These are phyloP conservation scores for Haberlea rhodopensis DNA, from an alignment of 257 asterid genomes.

Conservation along the genomic window DNA sequence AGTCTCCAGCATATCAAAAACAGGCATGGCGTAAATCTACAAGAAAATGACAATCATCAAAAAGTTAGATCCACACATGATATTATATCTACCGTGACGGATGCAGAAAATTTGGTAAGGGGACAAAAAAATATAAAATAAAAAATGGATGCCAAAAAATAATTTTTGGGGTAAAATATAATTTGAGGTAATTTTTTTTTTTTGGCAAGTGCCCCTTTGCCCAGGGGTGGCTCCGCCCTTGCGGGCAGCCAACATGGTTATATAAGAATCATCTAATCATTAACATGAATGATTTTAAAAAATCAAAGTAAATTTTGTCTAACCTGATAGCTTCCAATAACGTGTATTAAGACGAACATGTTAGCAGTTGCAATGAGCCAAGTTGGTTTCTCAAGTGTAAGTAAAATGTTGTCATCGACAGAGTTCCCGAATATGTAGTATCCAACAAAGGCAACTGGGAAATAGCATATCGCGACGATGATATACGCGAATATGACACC, in stretches of 20 bases:
- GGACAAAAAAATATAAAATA: neutral
- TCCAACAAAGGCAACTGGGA: slow-evolving; percentile 57
- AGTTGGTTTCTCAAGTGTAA: slow-evolving; percentile 41
- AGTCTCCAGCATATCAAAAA: slow-evolving; percentile 61
- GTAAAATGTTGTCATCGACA: slow-evolving; percentile 53
- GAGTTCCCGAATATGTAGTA: slow-evolving; percentile 46
- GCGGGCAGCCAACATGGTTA: no score
- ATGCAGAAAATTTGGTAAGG: no score
- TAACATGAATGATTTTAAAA: no score
- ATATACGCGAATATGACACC: slow-evolving; percentile 59
- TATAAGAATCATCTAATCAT: no score
- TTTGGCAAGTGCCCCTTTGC: no score
- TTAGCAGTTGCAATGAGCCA: slow-evolving; percentile 65
- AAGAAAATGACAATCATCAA: neutral
- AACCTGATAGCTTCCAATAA: slow-evolving; percentile 72
- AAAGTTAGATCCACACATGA: neutral
- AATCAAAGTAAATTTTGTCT: neutral
- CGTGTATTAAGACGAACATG: slow-evolving; percentile 65
- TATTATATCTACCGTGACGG: no score
- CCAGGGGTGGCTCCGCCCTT: no score
- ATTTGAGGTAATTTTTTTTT: no score
- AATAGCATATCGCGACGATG: slow-evolving; percentile 55
- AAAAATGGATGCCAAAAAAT: neutral
- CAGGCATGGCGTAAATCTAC: slow-evolving; percentile 60
- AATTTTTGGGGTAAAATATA: no score